A percentile compares a stretch with the other conserved stretches of the same genome.
These are phyloP conservation scores for Apiospora kogelbergensis DNA, from an alignment of 2,329 filamentous ascomycete genomes.

Conservation along the genomic window DNA sequence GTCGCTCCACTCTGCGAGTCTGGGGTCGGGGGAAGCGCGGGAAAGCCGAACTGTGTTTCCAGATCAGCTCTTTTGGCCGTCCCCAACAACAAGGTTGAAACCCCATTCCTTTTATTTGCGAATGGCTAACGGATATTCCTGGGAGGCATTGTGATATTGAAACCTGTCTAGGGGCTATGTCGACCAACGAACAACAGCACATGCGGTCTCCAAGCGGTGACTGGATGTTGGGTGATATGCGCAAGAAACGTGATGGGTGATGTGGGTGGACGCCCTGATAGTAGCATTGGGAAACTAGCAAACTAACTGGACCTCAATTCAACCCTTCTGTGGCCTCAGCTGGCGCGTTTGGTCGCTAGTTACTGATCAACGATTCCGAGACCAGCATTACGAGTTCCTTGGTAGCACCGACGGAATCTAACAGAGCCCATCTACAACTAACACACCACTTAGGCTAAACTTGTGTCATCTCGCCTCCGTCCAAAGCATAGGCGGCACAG, in stretches of 20 bases:
- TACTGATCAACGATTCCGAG: not conserved
- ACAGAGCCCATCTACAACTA: not conserved
- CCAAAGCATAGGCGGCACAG: no score
- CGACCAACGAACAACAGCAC: not conserved
- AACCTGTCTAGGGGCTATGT: not conserved
- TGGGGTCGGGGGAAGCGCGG: slow-evolving; percentile 1
- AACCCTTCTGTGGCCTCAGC: not conserved
- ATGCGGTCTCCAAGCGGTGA: not conserved
- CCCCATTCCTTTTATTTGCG: not conserved
- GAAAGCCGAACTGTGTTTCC: not conserved
- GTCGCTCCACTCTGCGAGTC: not conserved
- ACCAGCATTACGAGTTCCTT: not conserved
- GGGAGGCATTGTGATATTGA: slow-evolving; percentile 6
- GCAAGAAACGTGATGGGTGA: not conserved
- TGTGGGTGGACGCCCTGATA: not conserved
- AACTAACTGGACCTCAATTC: not conserved
- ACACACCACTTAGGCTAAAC: not conserved
- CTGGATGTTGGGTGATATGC: not conserved
- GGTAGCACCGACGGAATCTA: slow-evolving; percentile 3
- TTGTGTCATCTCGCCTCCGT: not conserved
- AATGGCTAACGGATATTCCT: no score
- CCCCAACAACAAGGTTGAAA: not conserved
- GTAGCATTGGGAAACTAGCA: not conserved
- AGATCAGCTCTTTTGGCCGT: not conserved
- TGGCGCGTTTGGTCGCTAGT: not conserved